Evolutionary conservation across 2,329 filamentous ascomycete genomes (phyloP).

Genomic region (Ascochyta pisi): DNA sequence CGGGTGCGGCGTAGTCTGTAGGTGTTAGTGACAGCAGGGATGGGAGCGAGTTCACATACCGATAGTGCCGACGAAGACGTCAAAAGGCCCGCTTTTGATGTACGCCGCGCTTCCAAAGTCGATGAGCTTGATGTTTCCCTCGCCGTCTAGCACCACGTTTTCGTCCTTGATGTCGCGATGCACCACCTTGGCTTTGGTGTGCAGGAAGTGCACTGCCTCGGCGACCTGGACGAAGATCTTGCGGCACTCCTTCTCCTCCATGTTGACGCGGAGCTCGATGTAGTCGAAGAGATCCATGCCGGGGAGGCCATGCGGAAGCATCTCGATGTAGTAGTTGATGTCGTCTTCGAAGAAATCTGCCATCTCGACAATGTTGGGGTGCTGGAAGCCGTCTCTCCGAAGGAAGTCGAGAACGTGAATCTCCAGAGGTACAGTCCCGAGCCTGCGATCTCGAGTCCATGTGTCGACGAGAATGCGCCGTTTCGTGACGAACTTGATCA

Average conservation of each 20-base stretch:
- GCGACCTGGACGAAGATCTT: constrained; percentile 97
- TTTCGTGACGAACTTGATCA: constrained; percentile 98
- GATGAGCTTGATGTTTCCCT: constrained; percentile 94
- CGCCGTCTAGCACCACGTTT: constrained; percentile 94
- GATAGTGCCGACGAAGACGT: constrained; percentile 98
- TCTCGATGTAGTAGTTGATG: constrained; percentile 98
- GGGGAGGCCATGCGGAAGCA: constrained; percentile 91
- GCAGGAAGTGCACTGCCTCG: constrained; percentile 86
- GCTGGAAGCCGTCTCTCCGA: constrained; percentile 70
- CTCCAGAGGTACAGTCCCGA: constrained; percentile 94
- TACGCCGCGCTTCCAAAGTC: constrained; percentile 98
- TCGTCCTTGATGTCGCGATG: constrained; percentile 99
- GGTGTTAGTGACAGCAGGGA: neutral
- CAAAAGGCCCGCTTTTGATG: constrained; percentile 97
- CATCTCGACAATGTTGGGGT: constrained; percentile 73
- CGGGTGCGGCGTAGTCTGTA: constrained; percentile 95
- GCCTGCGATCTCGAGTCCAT: constrained; percentile 90
- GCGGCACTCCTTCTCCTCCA: constrained; percentile 92
- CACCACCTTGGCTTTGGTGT: constrained; percentile 88
- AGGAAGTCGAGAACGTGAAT: constrained; percentile 97
- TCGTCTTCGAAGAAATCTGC: constrained; percentile 77
- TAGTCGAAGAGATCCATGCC: constrained; percentile 99
- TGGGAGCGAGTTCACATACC: constrained; percentile 63
- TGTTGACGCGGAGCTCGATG: constrained; percentile 93
- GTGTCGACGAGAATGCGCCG: constrained; percentile 96